Conservation (phyloP, 1,284 basidiomycete species). For the Marasmius fiardii region DNA sequence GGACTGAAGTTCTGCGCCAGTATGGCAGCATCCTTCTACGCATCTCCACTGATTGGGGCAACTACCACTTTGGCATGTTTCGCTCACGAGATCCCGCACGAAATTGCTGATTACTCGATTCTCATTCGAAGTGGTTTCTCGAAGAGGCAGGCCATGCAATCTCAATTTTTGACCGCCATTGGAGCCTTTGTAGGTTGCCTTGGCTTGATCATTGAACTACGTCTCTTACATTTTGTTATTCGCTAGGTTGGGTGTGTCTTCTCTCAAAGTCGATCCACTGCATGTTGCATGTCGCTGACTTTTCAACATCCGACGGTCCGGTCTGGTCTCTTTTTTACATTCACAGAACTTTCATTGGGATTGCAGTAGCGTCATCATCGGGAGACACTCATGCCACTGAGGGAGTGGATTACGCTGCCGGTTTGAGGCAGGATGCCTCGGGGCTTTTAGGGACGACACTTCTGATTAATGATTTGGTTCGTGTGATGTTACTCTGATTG, state of each 20-base stretch:
- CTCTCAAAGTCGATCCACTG: neutral
- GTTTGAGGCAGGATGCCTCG: conserved; percentile 64
- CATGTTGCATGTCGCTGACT: neutral
- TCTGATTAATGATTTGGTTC: conserved; percentile 71
- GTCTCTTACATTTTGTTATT: neutral
- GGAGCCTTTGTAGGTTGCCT: conserved; percentile 76
- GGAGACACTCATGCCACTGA: conserved; percentile 35
- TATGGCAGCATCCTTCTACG: conserved; percentile 91
- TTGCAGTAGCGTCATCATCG: conserved; percentile 64
- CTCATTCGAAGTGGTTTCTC: conserved; percentile 86
- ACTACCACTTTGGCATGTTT: conserved; percentile 90
- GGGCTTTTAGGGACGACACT: conserved; percentile 82
- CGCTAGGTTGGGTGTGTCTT: conserved; percentile 15
- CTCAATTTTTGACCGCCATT: conserved; percentile 85
- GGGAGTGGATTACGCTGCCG: conserved; percentile 58
- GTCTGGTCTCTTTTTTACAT: neutral
- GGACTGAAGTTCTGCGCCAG: conserved; percentile 29
- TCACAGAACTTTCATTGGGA: conserved; percentile 82
- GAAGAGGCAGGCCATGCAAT: conserved; percentile 86
- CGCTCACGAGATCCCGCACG: conserved; percentile 89
- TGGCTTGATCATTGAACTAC: conserved; percentile 20
- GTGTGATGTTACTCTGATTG: conserved; percentile 23
- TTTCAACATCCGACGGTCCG: neutral
- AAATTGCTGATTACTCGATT: conserved; percentile 91
- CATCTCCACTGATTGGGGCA: conserved; percentile 83